These are phyloP conservation scores for Paulinella micropora DNA, from an alignment of 78 protist species.

Conservation along the genomic window DNA sequence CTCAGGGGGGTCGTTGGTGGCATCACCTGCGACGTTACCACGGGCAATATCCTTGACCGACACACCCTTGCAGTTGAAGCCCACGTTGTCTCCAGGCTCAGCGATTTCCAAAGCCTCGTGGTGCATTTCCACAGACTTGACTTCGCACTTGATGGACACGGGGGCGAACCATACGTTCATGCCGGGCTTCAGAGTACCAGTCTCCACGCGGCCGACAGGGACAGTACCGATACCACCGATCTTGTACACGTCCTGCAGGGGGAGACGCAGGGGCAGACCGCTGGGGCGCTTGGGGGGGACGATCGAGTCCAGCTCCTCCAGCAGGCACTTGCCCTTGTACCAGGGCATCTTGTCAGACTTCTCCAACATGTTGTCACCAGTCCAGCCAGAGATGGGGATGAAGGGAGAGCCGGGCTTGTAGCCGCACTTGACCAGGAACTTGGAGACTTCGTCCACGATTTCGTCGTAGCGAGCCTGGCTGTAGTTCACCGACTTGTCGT, in stretches of 20 bases:
- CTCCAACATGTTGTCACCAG: constrained; percentile 49
- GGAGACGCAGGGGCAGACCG: constrained; percentile 34
- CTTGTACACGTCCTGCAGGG: constrained; percentile 46
- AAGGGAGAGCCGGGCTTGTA: constrained; percentile 21
- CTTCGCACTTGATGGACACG: constrained; percentile 31
- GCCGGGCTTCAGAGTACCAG: constrained; percentile 31
- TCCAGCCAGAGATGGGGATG: constrained; percentile 53
- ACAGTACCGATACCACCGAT: neutral
- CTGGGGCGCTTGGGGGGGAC: constrained; percentile 26
- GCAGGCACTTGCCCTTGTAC: constrained; percentile 33
- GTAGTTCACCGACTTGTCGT: constrained; percentile 31
- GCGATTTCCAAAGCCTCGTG: constrained; percentile 33
- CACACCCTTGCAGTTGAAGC: constrained; percentile 41
- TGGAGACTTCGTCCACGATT: neutral
- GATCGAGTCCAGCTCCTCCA: constrained; percentile 30
- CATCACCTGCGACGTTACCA: neutral
- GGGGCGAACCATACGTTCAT: constrained; percentile 42
- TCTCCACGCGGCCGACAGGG: constrained; percentile 47
- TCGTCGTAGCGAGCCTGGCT: constrained; percentile 42
- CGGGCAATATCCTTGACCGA: constrained; percentile 21
- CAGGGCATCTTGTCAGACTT: constrained; percentile 43
- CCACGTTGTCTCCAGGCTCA: constrained; percentile 52
- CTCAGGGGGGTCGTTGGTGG: neutral
- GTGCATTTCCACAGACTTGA: constrained; percentile 57
- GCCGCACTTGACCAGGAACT: neutral